Conservation (phyloP, 2,329 filamentous ascomycete species). For the Calonectria honghensis region DNA sequence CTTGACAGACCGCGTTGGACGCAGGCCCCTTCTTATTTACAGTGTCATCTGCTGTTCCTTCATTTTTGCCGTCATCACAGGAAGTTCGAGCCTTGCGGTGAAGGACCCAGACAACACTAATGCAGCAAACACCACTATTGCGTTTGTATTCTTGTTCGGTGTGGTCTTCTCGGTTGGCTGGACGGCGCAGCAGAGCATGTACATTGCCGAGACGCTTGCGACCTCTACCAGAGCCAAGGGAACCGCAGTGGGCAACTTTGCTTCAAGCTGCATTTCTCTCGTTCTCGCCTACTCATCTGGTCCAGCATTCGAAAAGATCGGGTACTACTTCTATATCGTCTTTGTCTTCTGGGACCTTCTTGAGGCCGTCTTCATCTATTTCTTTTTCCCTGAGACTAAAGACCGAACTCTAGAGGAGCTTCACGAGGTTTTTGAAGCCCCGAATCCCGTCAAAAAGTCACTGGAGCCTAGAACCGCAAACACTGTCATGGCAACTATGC, state of each 20-base stretch:
- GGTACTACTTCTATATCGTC: conserved; percentile 66
- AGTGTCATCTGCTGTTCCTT: conserved; percentile 63
- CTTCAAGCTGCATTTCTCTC: conserved; percentile 60
- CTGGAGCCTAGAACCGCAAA: conserved; percentile 44
- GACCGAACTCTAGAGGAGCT: conserved; percentile 71
- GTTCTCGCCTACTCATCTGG: conserved; percentile 67
- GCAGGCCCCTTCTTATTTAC: conserved; percentile 70
- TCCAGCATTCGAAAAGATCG: conserved; percentile 64
- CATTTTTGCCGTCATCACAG: conserved; percentile 67
- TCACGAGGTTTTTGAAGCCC: conserved; percentile 46
- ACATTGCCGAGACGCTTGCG: conserved; percentile 59
- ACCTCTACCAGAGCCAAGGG: conserved; percentile 60
- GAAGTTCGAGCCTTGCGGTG: conserved; percentile 34
- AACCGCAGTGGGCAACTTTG: conserved; percentile 63
- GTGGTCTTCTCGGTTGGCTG: conserved; percentile 71
- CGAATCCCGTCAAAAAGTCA: conserved; percentile 46
- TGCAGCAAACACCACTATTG: conserved; percentile 49
- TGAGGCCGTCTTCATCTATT: conserved; percentile 66
- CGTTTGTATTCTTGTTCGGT: conserved; percentile 69
- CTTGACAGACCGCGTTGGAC: conserved; percentile 64
- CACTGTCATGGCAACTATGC: conserved; percentile 45
- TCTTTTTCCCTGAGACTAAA: conserved; percentile 69
- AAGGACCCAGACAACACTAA: conserved; percentile 55
- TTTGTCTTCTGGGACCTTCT: conserved; percentile 67
- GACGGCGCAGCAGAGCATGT: conserved; percentile 66